Evolutionary conservation across 106 monocot genomes (phyloP).

Genomic region (Vanilla planifolia): DNA sequence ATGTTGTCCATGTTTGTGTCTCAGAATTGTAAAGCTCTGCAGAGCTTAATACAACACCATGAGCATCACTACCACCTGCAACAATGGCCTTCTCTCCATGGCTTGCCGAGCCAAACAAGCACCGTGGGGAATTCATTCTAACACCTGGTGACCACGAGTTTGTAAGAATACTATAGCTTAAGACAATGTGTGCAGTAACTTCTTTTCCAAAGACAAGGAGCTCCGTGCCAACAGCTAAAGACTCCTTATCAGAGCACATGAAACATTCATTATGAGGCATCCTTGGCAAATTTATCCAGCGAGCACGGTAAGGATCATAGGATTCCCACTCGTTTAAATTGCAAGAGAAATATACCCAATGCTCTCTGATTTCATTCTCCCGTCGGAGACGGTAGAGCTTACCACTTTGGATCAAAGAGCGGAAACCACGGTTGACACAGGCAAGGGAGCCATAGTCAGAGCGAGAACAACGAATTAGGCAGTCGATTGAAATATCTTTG

Average conservation of each 20-base stretch:
- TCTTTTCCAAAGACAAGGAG: constrained; percentile 83
- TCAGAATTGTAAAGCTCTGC: constrained; percentile 82
- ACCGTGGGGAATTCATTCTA: constrained; percentile 60
- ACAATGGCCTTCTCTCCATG: constrained; percentile 62
- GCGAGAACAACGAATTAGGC: constrained; percentile 43
- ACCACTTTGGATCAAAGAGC: constrained; percentile 44
- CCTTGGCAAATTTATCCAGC: constrained; percentile 58
- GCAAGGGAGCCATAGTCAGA: constrained; percentile 55
- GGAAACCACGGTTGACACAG: constrained; percentile 45
- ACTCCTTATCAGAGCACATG: constrained; percentile 78
- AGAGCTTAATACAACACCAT: constrained; percentile 41
- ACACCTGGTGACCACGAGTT: constrained; percentile 58
- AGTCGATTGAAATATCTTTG: constrained; percentile 44
- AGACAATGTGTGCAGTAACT: constrained; percentile 42
- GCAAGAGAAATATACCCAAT: constrained; percentile 90
- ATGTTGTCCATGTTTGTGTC: constrained; percentile 43
- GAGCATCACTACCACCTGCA: constrained; percentile 57
- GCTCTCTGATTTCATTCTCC: constrained; percentile 34
- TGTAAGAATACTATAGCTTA: constrained; percentile 56
- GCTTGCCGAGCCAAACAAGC: constrained; percentile 86
- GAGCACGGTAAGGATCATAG: constrained; percentile 46
- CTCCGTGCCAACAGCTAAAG: constrained; percentile 84
- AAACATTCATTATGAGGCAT: constrained; percentile 77
- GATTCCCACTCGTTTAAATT: constrained; percentile 68
- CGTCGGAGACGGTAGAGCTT: constrained; percentile 60